phyloP scores from a whole-genome alignment of 176 grass and related monocot genomes.

The Canna indica region DNA sequence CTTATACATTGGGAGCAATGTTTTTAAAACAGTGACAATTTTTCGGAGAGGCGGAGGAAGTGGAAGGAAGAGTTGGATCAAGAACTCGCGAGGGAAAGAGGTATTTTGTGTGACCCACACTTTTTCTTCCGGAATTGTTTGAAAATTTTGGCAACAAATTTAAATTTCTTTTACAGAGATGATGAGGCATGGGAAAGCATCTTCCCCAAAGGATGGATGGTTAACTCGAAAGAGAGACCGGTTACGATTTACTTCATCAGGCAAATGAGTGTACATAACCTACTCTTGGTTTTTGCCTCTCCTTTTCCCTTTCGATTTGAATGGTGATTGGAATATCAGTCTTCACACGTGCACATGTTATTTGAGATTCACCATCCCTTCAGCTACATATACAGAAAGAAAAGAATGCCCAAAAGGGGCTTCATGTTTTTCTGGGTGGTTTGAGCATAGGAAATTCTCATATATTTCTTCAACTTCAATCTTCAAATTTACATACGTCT shows the following conservation, averaged over 20 bases:
- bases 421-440: neutral
- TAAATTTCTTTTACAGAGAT: conserved; percentile 34
- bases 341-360: neutral
- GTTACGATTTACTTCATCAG: conserved; percentile 7
- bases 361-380: neutral
- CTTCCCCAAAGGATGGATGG: conserved; percentile 46
- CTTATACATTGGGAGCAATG: too few relatives aligned
- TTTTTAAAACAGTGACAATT: conserved; percentile 42
- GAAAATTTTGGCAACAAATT: neutral
- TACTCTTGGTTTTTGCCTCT: too few relatives aligned
- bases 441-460: neutral
- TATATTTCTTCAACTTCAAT: neutral
- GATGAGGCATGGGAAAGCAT: conserved; percentile 67
- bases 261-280: conserved; percentile 24
- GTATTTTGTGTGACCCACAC: conserved; percentile 22
- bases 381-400: neutral
- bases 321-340: neutral
- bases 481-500: neutral
- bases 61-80: conserved; percentile 91
- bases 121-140: neutral
- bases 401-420: neutral
- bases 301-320: too few relatives aligned
- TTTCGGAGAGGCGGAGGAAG: conserved; percentile 59
- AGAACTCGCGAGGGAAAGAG: conserved; percentile 91
- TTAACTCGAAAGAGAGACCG: conserved; percentile 48